Base-by-base conservation (phyloP, 805 yeast genomes). In the Clavispora phyllophila region DNA sequence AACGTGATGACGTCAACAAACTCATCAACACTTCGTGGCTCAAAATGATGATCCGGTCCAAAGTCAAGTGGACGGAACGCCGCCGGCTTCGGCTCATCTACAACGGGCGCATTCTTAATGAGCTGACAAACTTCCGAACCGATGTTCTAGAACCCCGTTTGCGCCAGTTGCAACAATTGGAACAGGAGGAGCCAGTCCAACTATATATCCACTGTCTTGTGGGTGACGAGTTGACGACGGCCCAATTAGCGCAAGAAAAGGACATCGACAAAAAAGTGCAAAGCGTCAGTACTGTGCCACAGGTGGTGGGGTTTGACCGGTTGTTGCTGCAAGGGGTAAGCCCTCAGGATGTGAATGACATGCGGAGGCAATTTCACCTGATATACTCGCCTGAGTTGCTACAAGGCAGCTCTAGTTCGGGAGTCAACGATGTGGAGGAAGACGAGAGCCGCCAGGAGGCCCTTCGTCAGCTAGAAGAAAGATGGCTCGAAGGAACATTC, bases 401-500 rank as follows among this genome's bases (percentile, higher is more conserved):
- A 45, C 43, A 52, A n/a, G 46, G 47, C 5, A 37, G 43, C 14
- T 41, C 39, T 4, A 33, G 32, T 12, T 51, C 48, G 19, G 63
- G 58, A 18, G 68, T 68, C 12, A 53, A 53, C 26, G 73, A 71
- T 57, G 36, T 64, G 20, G 71, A 71, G 28, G 73, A 64, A 38
- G 76, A 72, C 17, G 86, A 70, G 41, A 44, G 46, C 23, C 45
- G 66, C 14, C 64, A 58, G 41, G 51, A 57, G 26, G 40, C 75
- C 44, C 61, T 82, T 2, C 60, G 87, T 39, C 82, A 82, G 49
- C 60, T 87, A 44, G 96, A 88, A 57, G 96, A 88, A 51, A 72
- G 87, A 43, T 89, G 96, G 96, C 84, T 88, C 47, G 93, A 88
- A 50, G 79, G 83, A 37, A 84, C 88, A 0, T 85, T 78, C 4